A percentile compares a stretch with the other conserved stretches of the same genome.
These are phyloP conservation scores for Aegle marmelos DNA, from an alignment of 345 rosid genomes.

Conservation along the genomic window DNA sequence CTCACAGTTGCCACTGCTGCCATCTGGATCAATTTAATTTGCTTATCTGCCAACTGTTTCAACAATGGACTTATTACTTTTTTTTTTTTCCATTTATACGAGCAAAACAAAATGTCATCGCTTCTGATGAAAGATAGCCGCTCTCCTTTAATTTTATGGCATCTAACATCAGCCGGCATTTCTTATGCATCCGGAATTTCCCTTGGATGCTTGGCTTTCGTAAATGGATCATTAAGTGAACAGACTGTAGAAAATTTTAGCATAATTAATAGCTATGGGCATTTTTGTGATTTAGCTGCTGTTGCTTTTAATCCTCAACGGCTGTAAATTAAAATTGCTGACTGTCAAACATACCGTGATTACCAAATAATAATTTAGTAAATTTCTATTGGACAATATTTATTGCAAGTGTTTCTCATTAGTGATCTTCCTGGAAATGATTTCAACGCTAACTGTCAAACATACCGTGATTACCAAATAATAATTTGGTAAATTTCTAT, in stretches of 20 bases:
- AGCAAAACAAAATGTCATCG: too few species aligned
- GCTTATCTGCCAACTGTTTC: slow-evolving; percentile 34
- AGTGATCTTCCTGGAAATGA: slow-evolving; percentile 27
- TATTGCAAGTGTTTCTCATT: slow-evolving; percentile 4
- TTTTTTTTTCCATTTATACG: too few species aligned
- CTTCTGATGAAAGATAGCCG: slow-evolving; percentile 43
- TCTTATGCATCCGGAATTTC: slow-evolving; percentile 50
- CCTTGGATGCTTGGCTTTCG: slow-evolving; percentile 26
- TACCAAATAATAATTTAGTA: too few species aligned
- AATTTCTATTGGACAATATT: not conserved
- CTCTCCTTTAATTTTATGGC: slow-evolving; percentile 39
- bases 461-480: too few species aligned
- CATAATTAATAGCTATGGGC: too few species aligned
- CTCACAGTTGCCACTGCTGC: slow-evolving; percentile 50
- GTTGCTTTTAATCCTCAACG: too few species aligned
- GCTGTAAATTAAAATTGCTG: too few species aligned
- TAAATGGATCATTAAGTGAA: too few species aligned
- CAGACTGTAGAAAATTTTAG: too few species aligned
- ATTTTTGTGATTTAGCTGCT: too few species aligned
- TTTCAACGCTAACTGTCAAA: slow-evolving; percentile 1
- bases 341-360: too few species aligned
- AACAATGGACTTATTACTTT: slow-evolving; percentile 23
- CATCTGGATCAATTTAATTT: slow-evolving; percentile 45
- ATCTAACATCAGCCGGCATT: slow-evolving; percentile 38
- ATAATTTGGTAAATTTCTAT: too few species aligned